Evolutionary conservation across 768 basidiomycete genomes (phyloP).

Genomic region (Lentinula detonsa): DNA sequence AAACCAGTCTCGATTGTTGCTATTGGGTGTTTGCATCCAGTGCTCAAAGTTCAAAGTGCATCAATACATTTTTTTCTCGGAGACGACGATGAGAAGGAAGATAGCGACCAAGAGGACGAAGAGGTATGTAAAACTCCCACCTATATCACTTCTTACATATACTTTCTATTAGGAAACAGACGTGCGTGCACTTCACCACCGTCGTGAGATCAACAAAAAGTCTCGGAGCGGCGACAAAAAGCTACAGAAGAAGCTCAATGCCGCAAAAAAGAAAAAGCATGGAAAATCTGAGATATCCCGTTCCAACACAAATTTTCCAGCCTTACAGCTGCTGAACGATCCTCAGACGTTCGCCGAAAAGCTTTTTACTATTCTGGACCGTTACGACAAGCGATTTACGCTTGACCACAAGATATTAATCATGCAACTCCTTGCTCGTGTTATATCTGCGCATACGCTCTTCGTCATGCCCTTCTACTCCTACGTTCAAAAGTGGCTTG

Average conservation of each 20-base stretch:
- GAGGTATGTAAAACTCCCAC: conserved; percentile 26
- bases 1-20: conserved; percentile 92
- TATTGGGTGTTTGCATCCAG: conserved; percentile 89
- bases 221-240: conserved; percentile 79
- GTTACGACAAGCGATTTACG: conserved; percentile 90
- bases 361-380: conserved; percentile 77
- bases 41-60: conserved; percentile 89
- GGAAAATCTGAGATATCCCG: background rate
- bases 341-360: conserved; percentile 95
- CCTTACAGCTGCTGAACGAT: conserved; percentile 87
- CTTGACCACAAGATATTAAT: conserved; percentile 96
- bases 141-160: conserved; percentile 3
- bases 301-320: conserved; percentile 69
- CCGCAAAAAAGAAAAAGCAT: conserved; percentile 54
- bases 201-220: conserved; percentile 92
- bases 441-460: conserved; percentile 90
- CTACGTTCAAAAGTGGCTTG: conserved; percentile 91
- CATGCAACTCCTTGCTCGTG: conserved; percentile 93
- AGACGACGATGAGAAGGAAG: conserved; percentile 67
- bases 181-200: conserved; percentile 73
- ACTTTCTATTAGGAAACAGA: conserved; percentile 45
- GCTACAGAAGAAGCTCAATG: conserved; percentile 64
- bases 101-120: conserved; percentile 68
- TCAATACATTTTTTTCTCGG: conserved; percentile 97
- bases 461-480: conserved; percentile 94